These are phyloP conservation scores for Arthrobotrys pseudoclavata DNA, from an alignment of 2,329 filamentous ascomycete species.

Conservation along the genomic window DNA sequence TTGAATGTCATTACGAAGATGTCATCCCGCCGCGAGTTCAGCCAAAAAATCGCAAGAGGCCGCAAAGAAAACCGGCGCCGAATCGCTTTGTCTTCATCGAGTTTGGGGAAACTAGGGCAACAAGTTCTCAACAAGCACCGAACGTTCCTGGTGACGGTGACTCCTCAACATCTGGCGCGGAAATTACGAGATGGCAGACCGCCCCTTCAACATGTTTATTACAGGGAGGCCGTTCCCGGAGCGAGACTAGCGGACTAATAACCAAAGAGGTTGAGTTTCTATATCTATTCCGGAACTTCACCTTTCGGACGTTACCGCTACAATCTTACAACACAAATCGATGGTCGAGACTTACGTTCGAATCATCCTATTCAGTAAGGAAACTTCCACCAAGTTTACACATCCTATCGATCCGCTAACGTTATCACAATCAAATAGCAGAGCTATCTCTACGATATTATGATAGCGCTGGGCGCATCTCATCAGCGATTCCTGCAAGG, in stretches of 20 bases:
- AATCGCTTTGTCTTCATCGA: conserved; percentile 58
- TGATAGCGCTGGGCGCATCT: conserved; percentile 37
- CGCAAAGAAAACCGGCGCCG: conserved; percentile 35
- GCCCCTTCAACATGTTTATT: conserved; percentile 50
- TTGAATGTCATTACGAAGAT: conserved; percentile 54
- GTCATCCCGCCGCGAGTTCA: conserved; percentile 47
- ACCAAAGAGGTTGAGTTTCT: conserved; percentile 37
- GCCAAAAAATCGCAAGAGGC: conserved; percentile 57
- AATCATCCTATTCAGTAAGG: conserved; percentile 30
- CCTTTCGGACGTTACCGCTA: conserved; percentile 43
- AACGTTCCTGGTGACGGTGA: background rate
- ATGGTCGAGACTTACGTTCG: conserved; percentile 48
- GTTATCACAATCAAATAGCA: conserved; percentile 12
- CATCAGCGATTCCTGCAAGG: conserved; percentile 33
- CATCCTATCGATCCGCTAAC: background rate
- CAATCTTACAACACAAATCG: conserved; percentile 17
- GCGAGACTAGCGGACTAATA: conserved; percentile 8
- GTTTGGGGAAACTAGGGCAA: conserved; percentile 21
- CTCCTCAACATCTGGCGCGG: background rate
- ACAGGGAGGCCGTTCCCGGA: conserved; percentile 24
- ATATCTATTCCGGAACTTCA: conserved; percentile 46
- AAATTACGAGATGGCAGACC: conserved; percentile 45
- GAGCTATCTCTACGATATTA: conserved; percentile 35
- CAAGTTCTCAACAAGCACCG: background rate
- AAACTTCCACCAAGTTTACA: background rate